Conservation (phyloP, 1,284 basidiomycete species). For the Ganoderma meredithae region DNA sequence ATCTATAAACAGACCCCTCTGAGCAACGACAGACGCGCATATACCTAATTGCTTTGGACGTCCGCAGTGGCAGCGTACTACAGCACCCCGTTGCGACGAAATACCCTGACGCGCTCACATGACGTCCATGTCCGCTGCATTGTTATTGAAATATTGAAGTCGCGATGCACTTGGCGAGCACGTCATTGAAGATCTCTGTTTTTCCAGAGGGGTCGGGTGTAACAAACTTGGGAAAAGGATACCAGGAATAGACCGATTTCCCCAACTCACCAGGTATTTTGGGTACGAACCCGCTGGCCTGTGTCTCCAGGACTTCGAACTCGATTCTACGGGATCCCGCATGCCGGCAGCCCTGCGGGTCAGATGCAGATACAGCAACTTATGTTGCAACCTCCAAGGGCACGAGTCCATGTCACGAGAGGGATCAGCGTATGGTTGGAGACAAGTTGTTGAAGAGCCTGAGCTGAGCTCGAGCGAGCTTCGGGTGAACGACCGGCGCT, state of each 20-base stretch:
- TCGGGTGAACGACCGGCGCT: no score
- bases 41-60: neutral
- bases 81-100: no score
- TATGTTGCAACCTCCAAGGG: neutral
- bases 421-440: neutral
- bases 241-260: no score
- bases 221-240: no score
- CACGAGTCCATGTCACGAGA: neutral
- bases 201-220: no score
- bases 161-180: no score
- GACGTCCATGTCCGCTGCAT: no score
- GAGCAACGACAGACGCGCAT: neutral
- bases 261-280: no score
- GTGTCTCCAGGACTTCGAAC: neutral
- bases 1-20: neutral
- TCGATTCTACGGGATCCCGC: neutral
- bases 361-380: neutral
- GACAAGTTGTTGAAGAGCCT: neutral
- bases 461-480: neutral
- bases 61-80: no score
- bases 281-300: neutral
- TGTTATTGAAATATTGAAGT: no score
- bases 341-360: neutral
- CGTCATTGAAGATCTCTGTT: no score
- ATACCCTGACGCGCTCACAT: no score